phyloP scores from a whole-genome alignment of 2,329 filamentous ascomycete genomes.

The Fusarium chuoi region DNA sequence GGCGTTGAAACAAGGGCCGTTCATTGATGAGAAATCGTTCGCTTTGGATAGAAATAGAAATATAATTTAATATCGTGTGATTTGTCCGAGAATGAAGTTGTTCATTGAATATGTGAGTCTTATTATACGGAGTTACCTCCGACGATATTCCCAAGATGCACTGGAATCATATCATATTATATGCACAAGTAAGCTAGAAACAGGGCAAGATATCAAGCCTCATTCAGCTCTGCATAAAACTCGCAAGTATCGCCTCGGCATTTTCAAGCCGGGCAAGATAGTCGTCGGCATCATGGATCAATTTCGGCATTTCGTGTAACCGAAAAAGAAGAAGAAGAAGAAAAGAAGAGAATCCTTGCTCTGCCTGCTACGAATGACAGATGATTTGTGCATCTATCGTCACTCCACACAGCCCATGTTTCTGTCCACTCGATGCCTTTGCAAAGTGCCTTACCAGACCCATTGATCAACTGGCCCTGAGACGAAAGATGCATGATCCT shows the following conservation, averaged over 20 bases:
- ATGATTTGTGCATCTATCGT: constrained; percentile 4
- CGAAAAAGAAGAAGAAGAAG: not conserved
- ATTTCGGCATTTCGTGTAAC: constrained; percentile 12
- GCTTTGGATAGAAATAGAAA: not conserved
- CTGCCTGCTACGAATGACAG: not conserved
- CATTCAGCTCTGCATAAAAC: not conserved
- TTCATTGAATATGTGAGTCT: not conserved
- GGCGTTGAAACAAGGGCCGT: constrained; percentile 34
- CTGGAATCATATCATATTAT: not conserved
- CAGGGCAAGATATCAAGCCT: constrained; percentile 7
- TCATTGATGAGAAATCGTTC: not conserved
- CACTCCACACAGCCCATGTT: constrained; percentile 12
- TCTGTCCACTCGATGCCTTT: not conserved
- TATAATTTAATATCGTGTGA: not conserved
- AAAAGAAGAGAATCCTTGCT: constrained; percentile 7
- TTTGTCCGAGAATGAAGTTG: not conserved
- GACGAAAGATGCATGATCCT: constrained; percentile 13
- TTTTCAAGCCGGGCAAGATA: not conserved
- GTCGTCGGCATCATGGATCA: constrained; percentile 2
- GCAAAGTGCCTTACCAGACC: constrained; percentile 2
- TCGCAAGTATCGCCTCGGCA: not conserved
- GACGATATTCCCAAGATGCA: not conserved
- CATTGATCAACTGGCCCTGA: constrained; percentile 22
- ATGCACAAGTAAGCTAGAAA: not conserved
- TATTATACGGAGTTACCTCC: not conserved